These are phyloP conservation scores for Golovinomyces cichoracearum DNA, from an alignment of 2,329 filamentous ascomycete genomes.

Conservation along the genomic window DNA sequence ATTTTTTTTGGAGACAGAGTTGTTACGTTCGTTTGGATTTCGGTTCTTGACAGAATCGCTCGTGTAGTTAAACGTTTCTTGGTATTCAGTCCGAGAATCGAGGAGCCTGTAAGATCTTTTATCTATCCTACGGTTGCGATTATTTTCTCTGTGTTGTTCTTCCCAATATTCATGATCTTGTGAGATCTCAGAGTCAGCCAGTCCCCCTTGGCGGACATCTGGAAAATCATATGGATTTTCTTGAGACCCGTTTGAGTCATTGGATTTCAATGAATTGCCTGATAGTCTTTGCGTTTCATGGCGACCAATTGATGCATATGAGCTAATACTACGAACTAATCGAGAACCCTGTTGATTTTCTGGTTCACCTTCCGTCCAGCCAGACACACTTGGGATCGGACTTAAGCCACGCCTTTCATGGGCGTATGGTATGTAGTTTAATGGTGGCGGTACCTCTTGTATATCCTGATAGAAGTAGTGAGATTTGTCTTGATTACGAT, in stretches of 20 bases:
- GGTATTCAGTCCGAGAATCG: slow-evolving; percentile 29
- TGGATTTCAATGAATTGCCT: slow-evolving; percentile 26
- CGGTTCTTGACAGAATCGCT: too few species aligned
- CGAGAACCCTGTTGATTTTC: slow-evolving; percentile 31
- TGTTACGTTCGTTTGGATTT: too few species aligned
- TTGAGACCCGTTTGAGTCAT: slow-evolving; percentile 12
- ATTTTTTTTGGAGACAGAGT: too few species aligned
- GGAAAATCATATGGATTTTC: slow-evolving; percentile 14
- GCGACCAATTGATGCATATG: slow-evolving; percentile 35
- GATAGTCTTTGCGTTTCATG: slow-evolving; percentile 26
- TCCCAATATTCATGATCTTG: slow-evolving; percentile 17
- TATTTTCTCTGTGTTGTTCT: slow-evolving; percentile 15
- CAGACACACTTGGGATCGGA: slow-evolving; percentile 78
- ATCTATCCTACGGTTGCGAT: slow-evolving; percentile 23
- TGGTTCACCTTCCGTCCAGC: slow-evolving; percentile 47
- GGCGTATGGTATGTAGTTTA: slow-evolving; percentile 42
- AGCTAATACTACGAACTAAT: slow-evolving; percentile 26
- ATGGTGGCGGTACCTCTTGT: slow-evolving; percentile 36
- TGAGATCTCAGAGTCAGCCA: slow-evolving; percentile 22
- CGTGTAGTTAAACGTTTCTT: slow-evolving; percentile 26
- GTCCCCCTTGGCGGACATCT: slow-evolving; percentile 13
- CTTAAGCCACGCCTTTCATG: slow-evolving; percentile 49
- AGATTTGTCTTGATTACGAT: slow-evolving; percentile 11
- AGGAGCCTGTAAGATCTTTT: slow-evolving; percentile 24
- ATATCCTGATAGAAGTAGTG: slow-evolving; percentile 20